Conservation (phyloP, 148 eudicot genomes). For the Cornus kousa region DNA sequence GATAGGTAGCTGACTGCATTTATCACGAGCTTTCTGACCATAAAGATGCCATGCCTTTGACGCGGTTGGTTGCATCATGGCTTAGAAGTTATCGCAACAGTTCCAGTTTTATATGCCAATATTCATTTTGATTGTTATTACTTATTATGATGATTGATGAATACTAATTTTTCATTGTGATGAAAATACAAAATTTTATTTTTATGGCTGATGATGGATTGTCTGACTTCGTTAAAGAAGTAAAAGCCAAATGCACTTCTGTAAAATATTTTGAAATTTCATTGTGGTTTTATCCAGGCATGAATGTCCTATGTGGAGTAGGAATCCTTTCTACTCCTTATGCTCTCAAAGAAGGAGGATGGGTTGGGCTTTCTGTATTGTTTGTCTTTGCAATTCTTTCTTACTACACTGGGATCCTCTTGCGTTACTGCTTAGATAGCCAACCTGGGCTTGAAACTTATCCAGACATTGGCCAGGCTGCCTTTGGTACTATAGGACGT, state of each 20-base stretch:
- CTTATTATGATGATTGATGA: no score
- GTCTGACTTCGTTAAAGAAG: background rate
- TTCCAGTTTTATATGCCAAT: background rate
- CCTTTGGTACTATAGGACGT: slow-evolving; percentile 83
- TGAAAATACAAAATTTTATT: background rate
- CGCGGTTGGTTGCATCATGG: background rate
- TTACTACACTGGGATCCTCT: slow-evolving; percentile 85
- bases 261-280: background rate
- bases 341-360: slow-evolving; percentile 92
- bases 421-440: slow-evolving; percentile 86
- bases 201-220: background rate
- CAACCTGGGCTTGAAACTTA: slow-evolving; percentile 92
- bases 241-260: background rate
- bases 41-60: background rate
- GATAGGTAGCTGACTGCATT: no score
- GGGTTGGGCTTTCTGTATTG: slow-evolving; percentile 70
- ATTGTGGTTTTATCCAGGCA: slow-evolving; percentile 39
- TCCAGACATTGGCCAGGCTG: slow-evolving; percentile 98
- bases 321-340: slow-evolving; percentile 94
- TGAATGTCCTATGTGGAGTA: slow-evolving; percentile 94
- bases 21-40: background rate
- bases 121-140: background rate
- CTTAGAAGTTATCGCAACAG: background rate
- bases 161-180: background rate
- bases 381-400: slow-evolving; percentile 71